Evolutionary conservation across 495 filamentous ascomycete species (phyloP), one percentile per base, ranked within the genome.

Genomic region (Penicillium steckii): DNA sequence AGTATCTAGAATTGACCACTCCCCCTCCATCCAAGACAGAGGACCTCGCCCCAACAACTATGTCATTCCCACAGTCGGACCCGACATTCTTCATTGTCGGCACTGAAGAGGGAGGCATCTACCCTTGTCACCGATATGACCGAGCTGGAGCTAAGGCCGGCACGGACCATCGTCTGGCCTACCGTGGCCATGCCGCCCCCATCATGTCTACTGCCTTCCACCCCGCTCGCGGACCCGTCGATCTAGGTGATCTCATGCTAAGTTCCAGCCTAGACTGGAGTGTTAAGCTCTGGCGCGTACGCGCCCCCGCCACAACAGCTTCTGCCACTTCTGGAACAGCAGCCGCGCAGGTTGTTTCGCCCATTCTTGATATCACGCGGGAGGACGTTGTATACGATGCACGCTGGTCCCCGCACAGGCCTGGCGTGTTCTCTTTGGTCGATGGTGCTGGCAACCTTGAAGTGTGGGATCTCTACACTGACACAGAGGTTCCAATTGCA

Each of bases 301-400:
- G 89, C 3, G 86, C 94, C 2, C 71, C 77, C 12, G 78, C 80
- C 17, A 80, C 83, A 13, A 73, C 68, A 6, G 69, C 75, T 12
- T 69, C 76, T 10, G 65, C 71, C 7, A 73, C 72, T 12, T 75
- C 78, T 0, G 64, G 68, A 15, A 61, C 59, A 22, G 53, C 67
- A 15, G 69, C 67, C 13, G 68, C 70, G 1, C 71, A 74, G 45
- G 67, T 70, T 10, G 62, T 90, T 15, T 67, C 81, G 2, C 95
- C 95, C 1, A 78, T 99, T 8, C 74, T 97, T 10, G 91, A 97
- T 44, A 87, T 97, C 58, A 84, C 84, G 26, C 86, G 95, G 24
- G 94, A 99, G 73, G 94, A 97, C 57, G 82, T 96, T 6, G 91
- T 97, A 35, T 99, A 97, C 70, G 93, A 96, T 70, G 91, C 91